Percentiles rank a stretch among this genome's conserved stretches.
phyloP scores from a whole-genome alignment of 306 rosid genomes.

The Glycine latifolia region DNA sequence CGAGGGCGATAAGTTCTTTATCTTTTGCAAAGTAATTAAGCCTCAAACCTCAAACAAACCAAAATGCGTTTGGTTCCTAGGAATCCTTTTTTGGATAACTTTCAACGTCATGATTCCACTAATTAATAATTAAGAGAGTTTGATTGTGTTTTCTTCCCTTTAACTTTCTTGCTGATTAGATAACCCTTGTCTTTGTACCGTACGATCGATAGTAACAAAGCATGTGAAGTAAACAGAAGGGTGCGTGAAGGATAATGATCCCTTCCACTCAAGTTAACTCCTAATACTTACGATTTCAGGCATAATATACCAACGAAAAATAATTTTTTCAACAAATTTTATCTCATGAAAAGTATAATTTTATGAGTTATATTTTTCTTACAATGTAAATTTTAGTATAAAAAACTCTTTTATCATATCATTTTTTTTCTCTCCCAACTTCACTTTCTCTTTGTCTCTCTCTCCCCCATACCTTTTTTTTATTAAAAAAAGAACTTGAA shows the following conservation, averaged over 20 bases:
- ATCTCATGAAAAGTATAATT: neutral
- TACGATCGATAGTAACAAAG: conserved; percentile 3
- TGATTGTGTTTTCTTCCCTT: conserved; percentile 29
- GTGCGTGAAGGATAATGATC: neutral
- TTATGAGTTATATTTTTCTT: neutral
- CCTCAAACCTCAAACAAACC: conserved; percentile 50
- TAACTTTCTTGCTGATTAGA: conserved; percentile 23
- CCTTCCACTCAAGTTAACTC: neutral
- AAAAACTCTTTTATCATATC: no score
- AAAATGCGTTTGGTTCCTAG: conserved; percentile 37
- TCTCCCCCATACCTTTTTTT: no score
- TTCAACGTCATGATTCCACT: conserved; percentile 45
- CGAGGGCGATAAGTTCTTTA: conserved; percentile 15
- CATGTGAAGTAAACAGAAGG: conserved; percentile 4
- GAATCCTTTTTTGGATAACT: conserved; percentile 39
- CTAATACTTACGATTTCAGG: neutral
- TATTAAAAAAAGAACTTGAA: no score
- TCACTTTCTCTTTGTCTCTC: no score
- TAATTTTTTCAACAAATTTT: neutral
- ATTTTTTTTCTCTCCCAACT: no score
- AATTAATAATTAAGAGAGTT: conserved; percentile 27
- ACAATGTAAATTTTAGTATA: no score
- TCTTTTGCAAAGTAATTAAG: conserved; percentile 35
- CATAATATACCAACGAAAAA: no score
- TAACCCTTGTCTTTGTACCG: conserved; percentile 13